A percentile compares a stretch with the other conserved stretches of the same genome.
These are phyloP conservation scores for Rutstroemia sydowiana DNA, from an alignment of 2,329 filamentous ascomycete species.

Conservation along the genomic window DNA sequence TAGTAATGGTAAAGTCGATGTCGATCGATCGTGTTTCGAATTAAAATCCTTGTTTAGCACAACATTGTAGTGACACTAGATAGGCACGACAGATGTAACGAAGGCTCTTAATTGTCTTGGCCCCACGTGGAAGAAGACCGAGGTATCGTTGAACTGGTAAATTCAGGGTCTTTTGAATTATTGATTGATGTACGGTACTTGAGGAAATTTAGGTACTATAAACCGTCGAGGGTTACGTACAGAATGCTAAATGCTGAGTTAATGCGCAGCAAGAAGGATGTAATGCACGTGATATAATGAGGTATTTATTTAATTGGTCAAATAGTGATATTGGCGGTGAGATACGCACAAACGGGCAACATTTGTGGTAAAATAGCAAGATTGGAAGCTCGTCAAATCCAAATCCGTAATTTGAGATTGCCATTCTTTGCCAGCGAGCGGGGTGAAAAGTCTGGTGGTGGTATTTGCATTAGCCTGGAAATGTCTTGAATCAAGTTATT, in stretches of 20 bases:
- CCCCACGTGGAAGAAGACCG: background rate
- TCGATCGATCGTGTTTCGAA: background rate
- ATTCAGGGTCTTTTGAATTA: background rate
- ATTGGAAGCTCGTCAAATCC: background rate
- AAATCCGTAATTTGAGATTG: too few relatives aligned
- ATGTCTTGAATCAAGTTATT: background rate
- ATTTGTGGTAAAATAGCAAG: background rate
- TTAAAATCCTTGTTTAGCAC: background rate
- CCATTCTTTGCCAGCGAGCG: background rate
- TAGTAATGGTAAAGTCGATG: too few relatives aligned
- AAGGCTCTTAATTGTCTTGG: background rate
- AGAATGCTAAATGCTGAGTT: too few relatives aligned
- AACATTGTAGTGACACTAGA: background rate
- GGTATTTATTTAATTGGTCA: constrained; percentile 11
- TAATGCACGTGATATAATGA: constrained; percentile 1
- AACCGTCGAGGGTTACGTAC: background rate
- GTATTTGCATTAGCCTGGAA: constrained; percentile 1
- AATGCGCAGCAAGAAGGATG: background rate
- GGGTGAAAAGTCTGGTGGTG: too few relatives aligned
- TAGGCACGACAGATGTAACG: background rate
- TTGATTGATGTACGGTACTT: background rate
- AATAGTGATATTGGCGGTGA: background rate
- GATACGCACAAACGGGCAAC: background rate
- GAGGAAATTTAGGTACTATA: background rate
- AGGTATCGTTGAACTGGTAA: background rate